These are phyloP conservation scores for Epithemia pelagica DNA, from an alignment of 108 stramenopile genomes.

Conservation along the genomic window DNA sequence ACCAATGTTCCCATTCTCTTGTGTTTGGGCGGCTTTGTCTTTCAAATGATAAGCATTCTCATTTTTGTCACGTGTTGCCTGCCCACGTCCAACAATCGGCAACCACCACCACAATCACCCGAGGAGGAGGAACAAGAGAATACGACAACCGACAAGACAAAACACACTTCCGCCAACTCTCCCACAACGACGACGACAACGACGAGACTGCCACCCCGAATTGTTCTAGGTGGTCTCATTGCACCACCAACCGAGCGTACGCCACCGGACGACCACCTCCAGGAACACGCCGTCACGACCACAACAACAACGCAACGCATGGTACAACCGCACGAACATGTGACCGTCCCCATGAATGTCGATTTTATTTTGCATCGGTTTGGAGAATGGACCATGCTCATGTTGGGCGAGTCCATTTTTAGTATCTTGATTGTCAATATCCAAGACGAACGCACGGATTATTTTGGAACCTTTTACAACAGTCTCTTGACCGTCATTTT, in stretches of 20 bases:
- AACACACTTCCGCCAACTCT: background rate
- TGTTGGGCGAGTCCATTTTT: constrained; percentile 54
- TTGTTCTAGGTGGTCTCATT: no score
- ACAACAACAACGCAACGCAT: no score
- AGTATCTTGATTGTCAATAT: constrained; percentile 30
- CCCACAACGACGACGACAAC: no score
- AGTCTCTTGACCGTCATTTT: constrained; percentile 28
- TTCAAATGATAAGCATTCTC: no score
- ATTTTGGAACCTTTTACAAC: constrained; percentile 18
- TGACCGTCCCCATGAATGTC: constrained; percentile 31
- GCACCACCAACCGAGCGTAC: no score
- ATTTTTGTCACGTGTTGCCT: no score
- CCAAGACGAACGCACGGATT: background rate
- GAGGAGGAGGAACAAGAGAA: background rate
- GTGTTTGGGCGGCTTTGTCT: background rate
- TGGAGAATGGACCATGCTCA: constrained; percentile 62
- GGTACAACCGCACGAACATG: background rate
- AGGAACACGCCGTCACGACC: no score
- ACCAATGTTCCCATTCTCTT: background rate
- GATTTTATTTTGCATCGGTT: constrained; percentile 45
- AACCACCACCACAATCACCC: background rate
- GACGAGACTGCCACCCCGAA: no score
- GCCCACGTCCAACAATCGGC: background rate
- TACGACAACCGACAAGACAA: background rate
- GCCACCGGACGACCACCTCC: no score